phyloP scores from a whole-genome alignment of 164 flowering plant species.

The Dillenia suffruticosa region DNA sequence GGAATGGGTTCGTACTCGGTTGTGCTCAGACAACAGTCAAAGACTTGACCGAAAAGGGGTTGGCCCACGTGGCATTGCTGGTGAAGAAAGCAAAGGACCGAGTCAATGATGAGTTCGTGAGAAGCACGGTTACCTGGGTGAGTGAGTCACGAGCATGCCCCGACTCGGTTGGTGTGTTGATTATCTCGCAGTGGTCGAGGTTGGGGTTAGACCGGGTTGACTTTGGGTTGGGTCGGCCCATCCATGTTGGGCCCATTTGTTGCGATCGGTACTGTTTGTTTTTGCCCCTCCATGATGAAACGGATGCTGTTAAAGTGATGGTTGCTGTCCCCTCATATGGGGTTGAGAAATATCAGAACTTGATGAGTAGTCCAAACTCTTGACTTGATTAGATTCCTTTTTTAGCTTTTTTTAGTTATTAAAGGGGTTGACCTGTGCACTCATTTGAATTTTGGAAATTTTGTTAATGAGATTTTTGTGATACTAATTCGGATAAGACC shows the following conservation, averaged over 20 bases:
- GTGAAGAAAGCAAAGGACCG: conserved; percentile 51
- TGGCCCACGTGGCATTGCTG: conserved; percentile 36
- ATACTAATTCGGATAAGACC: too few relatives aligned
- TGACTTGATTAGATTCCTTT: not conserved
- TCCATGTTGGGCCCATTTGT: conserved; percentile 48
- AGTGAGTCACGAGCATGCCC: conserved; percentile 39
- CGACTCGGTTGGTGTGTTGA: conserved; percentile 60
- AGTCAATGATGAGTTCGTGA: conserved; percentile 45
- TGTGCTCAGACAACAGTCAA: conserved; percentile 45
- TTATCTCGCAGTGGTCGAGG: conserved; percentile 73
- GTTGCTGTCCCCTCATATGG: conserved; percentile 54
- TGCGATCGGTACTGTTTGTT: conserved; percentile 56
- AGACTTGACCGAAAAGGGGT: conserved; percentile 40
- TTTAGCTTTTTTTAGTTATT: not conserved
- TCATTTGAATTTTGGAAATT: too few relatives aligned
- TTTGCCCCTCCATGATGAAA: conserved; percentile 40
- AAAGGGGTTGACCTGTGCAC: not conserved
- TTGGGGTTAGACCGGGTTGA: conserved; percentile 69
- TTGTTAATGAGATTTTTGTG: too few relatives aligned
- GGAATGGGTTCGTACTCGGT: conserved; percentile 63
- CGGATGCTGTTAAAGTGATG: conserved; percentile 56
- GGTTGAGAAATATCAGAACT: conserved; percentile 33
- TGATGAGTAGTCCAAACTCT: conserved; percentile 22
- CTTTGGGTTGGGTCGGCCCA: conserved; percentile 67
- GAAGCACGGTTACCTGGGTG: conserved; percentile 36